Conservation (phyloP, 352 stramenopile genomes). For the Blastocystis sp. region DNA sequence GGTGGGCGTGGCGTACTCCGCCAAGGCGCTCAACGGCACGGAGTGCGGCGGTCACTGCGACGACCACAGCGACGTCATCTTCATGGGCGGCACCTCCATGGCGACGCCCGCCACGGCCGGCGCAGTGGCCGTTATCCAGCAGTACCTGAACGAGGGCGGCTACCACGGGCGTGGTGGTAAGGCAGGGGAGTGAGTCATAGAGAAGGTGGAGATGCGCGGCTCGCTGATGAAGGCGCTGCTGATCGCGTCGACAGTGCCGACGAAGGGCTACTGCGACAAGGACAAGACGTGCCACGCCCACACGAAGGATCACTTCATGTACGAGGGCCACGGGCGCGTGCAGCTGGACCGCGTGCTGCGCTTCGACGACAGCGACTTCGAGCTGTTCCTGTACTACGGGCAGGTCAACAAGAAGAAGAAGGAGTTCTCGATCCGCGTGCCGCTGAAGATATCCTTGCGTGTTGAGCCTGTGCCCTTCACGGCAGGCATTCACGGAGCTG, state of each 20-base stretch:
- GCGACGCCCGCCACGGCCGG: slow-evolving; percentile 1
- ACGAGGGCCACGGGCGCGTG: slow-evolving; percentile 19
- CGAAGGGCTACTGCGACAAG: slow-evolving; percentile 6
- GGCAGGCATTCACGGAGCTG: neutral
- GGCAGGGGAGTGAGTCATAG: neutral
- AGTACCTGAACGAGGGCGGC: slow-evolving; percentile 35
- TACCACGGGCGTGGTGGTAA: slow-evolving; percentile 21
- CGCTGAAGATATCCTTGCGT: slow-evolving; percentile 46
- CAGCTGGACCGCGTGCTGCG: slow-evolving; percentile 39
- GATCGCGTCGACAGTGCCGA: neutral
- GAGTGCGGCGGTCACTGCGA: slow-evolving; percentile 13
- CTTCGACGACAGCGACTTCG: slow-evolving; percentile 58
- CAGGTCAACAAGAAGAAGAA: slow-evolving; percentile 45
- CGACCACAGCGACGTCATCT: neutral
- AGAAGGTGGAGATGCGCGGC: slow-evolving; percentile 28
- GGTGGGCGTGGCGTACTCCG: neutral
- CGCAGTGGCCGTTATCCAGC: slow-evolving; percentile 5
- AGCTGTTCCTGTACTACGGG: slow-evolving; percentile 57
- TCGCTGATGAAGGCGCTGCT: slow-evolving; percentile 46
- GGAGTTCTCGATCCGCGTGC: neutral
- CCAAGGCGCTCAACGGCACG: slow-evolving; percentile 14
- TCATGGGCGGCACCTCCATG: slow-evolving; percentile 36
- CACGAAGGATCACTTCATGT: neutral
- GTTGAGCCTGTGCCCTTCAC: no score
- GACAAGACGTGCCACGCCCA: neutral